Conservation (phyloP, 2,329 filamentous ascomycete genomes). For the Sclerotinia borealis region DNA sequence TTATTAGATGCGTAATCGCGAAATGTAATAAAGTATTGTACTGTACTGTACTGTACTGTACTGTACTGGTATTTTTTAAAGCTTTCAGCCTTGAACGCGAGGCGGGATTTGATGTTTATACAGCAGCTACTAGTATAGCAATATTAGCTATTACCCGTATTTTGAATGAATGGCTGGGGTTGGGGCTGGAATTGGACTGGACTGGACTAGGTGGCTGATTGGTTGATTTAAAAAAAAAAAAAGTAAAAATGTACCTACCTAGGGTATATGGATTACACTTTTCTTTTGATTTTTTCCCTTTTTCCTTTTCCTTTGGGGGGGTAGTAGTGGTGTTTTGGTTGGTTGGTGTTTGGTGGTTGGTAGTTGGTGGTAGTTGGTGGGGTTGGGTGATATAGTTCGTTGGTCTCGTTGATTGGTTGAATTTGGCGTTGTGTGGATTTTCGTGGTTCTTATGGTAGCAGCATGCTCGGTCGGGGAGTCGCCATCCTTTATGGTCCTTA, state of each 20-base stretch:
- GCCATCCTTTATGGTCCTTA: conserved; percentile 10
- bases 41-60: too few relatives aligned
- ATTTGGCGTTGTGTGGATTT: not conserved
- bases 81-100: conserved; percentile 1
- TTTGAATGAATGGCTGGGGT: not conserved
- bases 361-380: not conserved
- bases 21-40: not conserved
- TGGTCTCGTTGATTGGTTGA: conserved; percentile 9
- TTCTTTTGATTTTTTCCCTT: not conserved
- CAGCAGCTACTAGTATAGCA: not conserved
- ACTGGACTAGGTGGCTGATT: too few relatives aligned
- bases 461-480: conserved; percentile 3
- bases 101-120: not conserved
- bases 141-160: not conserved
- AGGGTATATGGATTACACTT: too few relatives aligned
- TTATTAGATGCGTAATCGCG: not conserved
- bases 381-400: not conserved
- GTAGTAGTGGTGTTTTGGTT: not conserved
- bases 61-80: too few relatives aligned
- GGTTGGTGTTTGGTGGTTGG: not conserved
- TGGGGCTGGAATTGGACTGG: not conserved
- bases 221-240: not conserved
- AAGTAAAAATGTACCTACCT: too few relatives aligned
- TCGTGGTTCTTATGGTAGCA: conserved; percentile 3
- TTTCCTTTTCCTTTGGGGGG: not conserved